Base-by-base conservation (phyloP, 1,284 basidiomycete genomes). In the Earliella scabrosa region DNA sequence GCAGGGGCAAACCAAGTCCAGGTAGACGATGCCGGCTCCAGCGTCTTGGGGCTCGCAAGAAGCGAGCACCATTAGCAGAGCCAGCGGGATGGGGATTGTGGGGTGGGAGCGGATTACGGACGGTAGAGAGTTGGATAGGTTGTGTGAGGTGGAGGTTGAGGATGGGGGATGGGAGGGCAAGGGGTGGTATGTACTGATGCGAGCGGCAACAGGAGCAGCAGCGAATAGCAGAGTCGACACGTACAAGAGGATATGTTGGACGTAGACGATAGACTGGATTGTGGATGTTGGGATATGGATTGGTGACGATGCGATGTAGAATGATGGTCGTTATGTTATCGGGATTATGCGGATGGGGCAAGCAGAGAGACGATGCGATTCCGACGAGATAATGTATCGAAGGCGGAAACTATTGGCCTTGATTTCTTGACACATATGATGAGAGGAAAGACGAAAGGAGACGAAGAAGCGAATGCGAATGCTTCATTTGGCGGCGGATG, bases 331-430 rank as follows among this genome's bases (percentile, higher is more conserved):
- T 23, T 43, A 18, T 44, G 39, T 44, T 18, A 41, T 23, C 47
- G 52, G 50, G 32, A 45, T 36, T 46, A 52, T 56, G 49, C 47
- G 38, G 29, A 41, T 50, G 49, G 41, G 40, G 53, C 31, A 48
- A 45, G 38, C 39, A 48, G 32, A 38, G 45, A 27, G 43, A 44
- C 27, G 36, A 49, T 45, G 55, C 32, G 47, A 39, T 43, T 41
- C 43, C 20, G 49, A 47, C 35, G 46, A 32, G 16, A 41, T 26
- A 27, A 50, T 45, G 52, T 38, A 55, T 54, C 60, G 48, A 59
- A 59, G 60, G 60, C 60, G 57, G 56, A 62, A 56, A 56, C 54
- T 59, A 58, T 62, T 43, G 57, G 60, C 60, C 60, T 62, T 62
- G 57, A 47, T 55, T 52, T 56, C 51, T 56, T 54, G 51, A 60